Percentiles rank a stretch among this genome's conserved stretches.
phyloP scores from a whole-genome alignment of 768 basidiomycete species.

The Aureoboletus auriporus region DNA sequence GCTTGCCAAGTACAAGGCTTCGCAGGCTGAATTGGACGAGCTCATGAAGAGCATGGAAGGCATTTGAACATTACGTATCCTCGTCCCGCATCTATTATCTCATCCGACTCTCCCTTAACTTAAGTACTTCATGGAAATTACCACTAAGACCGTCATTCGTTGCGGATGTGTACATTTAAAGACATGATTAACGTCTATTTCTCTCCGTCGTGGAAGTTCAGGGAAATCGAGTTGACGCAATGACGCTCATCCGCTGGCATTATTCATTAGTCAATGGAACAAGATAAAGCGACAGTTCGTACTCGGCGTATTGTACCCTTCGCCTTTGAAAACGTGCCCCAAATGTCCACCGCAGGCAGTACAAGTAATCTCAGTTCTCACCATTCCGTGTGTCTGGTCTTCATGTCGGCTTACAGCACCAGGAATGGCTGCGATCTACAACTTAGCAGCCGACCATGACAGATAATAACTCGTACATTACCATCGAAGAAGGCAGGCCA shows the following conservation, averaged over 20 bases:
- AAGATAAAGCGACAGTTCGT: constrained; percentile 23
- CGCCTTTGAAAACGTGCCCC: constrained; percentile 94
- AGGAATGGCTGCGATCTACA: constrained; percentile 62
- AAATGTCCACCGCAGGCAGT: constrained; percentile 90
- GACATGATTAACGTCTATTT: no score
- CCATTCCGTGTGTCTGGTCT: constrained; percentile 63
- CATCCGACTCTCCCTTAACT: constrained; percentile 11
- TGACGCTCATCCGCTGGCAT: constrained; percentile 73
- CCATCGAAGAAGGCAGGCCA: constrained; percentile 99
- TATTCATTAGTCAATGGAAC: not conserved
- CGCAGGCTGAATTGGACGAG: constrained; percentile 82
- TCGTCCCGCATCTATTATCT: constrained; percentile 1
- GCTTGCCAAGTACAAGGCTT: constrained; percentile 61
- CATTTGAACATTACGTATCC: constrained; percentile 38
- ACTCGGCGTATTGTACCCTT: constrained; percentile 80
- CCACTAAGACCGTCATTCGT: constrained; percentile 6
- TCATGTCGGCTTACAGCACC: constrained; percentile 81
- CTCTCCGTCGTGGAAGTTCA: constrained; percentile 57
- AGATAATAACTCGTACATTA: constrained; percentile 24
- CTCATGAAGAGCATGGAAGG: constrained; percentile 73
- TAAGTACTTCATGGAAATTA: constrained; percentile 14
- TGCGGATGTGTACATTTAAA: not conserved
- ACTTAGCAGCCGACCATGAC: not conserved
- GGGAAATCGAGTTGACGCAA: constrained; percentile 86
- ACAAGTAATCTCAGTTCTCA: constrained; percentile 83